phyloP scores from a whole-genome alignment of 2,329 filamentous ascomycete species.

The Ophiobolus disseminans region DNA sequence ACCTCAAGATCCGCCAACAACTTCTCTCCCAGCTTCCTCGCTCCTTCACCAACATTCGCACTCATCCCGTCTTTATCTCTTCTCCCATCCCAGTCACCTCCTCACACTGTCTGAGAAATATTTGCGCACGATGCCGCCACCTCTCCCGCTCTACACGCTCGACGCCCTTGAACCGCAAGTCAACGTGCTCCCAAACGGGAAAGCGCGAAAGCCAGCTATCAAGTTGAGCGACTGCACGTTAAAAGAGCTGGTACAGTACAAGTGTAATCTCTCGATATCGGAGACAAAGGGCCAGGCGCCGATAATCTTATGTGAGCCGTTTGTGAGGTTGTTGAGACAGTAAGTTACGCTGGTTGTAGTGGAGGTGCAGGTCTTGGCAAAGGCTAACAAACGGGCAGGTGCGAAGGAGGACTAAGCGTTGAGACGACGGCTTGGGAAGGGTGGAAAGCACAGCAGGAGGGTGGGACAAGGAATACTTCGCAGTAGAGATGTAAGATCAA shows the following conservation, averaged over 20 bases:
- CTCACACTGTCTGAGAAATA: constrained; percentile 1
- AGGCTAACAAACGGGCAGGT: constrained; percentile 41
- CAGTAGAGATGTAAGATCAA: constrained; percentile 7
- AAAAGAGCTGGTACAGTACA: constrained; percentile 68
- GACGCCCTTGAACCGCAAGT: constrained; percentile 59
- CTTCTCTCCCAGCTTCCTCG: constrained; percentile 59
- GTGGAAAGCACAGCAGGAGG: constrained; percentile 44
- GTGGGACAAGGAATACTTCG: too few relatives aligned
- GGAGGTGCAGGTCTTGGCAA: constrained; percentile 27
- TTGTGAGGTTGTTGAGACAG: constrained; percentile 66
- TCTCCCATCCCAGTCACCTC: constrained; percentile 1
- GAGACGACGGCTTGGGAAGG: constrained; percentile 69
- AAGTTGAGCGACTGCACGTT: constrained; percentile 63
- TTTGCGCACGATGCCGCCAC: constrained; percentile 60
- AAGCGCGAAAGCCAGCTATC: constrained; percentile 61
- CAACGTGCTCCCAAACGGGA: constrained; percentile 59
- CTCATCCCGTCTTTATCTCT: constrained; percentile 19
- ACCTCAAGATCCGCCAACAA: constrained; percentile 54
- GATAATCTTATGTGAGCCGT: constrained; percentile 61
- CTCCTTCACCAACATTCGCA: constrained; percentile 31
- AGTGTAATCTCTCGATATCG: constrained; percentile 60
- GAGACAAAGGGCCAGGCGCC: constrained; percentile 47
- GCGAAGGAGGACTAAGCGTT: constrained; percentile 63
- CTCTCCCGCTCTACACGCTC: constrained; percentile 61
- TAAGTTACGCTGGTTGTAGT: constrained; percentile 47